Evolutionary conservation across 2,329 filamentous ascomycete species (phyloP).

Genomic region (Fusarium sp.): DNA sequence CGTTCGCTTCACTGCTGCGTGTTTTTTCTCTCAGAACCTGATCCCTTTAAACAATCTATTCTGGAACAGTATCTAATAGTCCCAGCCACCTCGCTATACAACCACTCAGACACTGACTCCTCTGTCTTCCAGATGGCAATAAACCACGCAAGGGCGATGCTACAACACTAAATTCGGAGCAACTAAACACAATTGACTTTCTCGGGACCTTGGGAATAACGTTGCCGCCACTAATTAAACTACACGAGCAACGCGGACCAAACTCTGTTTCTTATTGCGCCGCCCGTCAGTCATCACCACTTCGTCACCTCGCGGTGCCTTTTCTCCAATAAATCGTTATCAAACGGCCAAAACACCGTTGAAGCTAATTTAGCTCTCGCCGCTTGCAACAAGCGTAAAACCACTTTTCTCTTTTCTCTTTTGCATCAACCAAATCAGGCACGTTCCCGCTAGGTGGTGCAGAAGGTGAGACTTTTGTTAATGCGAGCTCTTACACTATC

Average conservation of each 20-base stretch:
- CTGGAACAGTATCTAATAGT: too few relatives aligned
- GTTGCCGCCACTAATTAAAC: slow-evolving; percentile 26
- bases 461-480: slow-evolving; percentile 18
- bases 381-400: neutral
- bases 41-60: too few relatives aligned
- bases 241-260: slow-evolving; percentile 11
- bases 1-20: too few relatives aligned
- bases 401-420: neutral
- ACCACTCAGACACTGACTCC: slow-evolving; percentile 1
- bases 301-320: slow-evolving; percentile 23
- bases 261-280: slow-evolving; percentile 20
- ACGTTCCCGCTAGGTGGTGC: slow-evolving; percentile 6
- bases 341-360: neutral
- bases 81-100: neutral
- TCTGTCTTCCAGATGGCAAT: neutral
- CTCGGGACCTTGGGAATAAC: slow-evolving; percentile 19
- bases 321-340: neutral
- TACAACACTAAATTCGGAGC: slow-evolving; percentile 7
- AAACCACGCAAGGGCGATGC: slow-evolving; percentile 26
- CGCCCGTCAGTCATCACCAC: slow-evolving; percentile 21
- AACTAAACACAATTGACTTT: slow-evolving; percentile 11
- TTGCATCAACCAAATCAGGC: neutral
- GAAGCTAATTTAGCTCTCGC: neutral
- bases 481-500: slow-evolving; percentile 25
- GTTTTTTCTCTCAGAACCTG: too few relatives aligned